Evolutionary conservation across 805 yeast genomes (phyloP), one percentile per base, ranked within the genome.

Genomic region (Saccharomycopsis malanga): DNA sequence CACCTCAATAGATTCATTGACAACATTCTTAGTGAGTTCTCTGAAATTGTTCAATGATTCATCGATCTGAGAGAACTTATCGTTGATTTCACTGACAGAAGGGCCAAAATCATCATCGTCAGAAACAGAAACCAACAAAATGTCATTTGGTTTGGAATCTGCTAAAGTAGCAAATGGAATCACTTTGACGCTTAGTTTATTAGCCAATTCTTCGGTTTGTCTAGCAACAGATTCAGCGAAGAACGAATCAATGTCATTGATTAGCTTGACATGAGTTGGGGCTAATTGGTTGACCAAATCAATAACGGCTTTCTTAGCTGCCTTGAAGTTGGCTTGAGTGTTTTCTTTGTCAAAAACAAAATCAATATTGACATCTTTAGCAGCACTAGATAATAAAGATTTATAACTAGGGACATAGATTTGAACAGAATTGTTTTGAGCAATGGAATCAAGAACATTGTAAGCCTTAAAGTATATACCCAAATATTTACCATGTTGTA

Each of bases 101-200:
- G 91, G 91, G 34, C 79, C 80, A 61, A 87, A 87, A 57, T 85
- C 95, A 42, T 79, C 83, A 44, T 74, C 70, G 50, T 70, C 67
- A 21, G 66, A 60, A 41, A 60, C 55, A 21, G 75, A 73, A 44
- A 86, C 76, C 39, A 93, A 65, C 15, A 85, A 61, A 41, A 87
- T 66, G 24, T 61, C 69, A 7, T 56, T 58, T 30, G 68, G 62
- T 48, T 62, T 62, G 35, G 69, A 65, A 38, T 66, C 65, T n/a
- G 38, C 14, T 44, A 77, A 61, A 44, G 64, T 57, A 25, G 80
- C 80, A 39, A 82, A 67, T 50, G 84, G 79, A 45, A 87, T 73
- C 44, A 79, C 76, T 9, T 75, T 67, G 39, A 81, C 79, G 24
- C 73, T 65, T 49, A 71, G 61, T 51, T 68, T 63, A 52, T 66